Percentiles rank a stretch among this genome's conserved stretches.
phyloP scores from a whole-genome alignment of 2,329 filamentous ascomycete genomes.

The Harringtonia aguacate region DNA sequence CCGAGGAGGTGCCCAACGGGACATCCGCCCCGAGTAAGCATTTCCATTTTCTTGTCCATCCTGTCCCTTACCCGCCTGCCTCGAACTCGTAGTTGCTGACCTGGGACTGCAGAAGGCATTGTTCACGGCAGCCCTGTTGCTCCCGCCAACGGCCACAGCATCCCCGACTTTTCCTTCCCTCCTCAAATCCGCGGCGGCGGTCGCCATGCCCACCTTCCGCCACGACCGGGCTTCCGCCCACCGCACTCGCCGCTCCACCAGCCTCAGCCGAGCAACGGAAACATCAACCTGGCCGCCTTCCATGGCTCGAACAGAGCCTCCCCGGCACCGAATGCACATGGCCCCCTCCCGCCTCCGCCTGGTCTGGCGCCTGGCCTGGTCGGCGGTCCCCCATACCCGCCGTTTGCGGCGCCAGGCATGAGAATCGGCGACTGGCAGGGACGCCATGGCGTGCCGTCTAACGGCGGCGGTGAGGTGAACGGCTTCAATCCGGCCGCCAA shows the following conservation, averaged over 20 bases:
- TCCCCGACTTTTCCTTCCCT: not conserved
- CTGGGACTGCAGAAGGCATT: no score
- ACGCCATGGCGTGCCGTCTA: not conserved
- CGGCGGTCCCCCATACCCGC: slow-evolving; percentile 5
- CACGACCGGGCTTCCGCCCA: not conserved
- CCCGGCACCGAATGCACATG: slow-evolving; percentile 31
- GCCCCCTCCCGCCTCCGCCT: no score
- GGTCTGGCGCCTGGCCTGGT: slow-evolving; percentile 17
- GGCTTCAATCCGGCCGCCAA: slow-evolving; percentile 16
- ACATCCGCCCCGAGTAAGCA: no score
- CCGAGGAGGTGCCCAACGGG: no score
- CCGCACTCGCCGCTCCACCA: slow-evolving; percentile 29
- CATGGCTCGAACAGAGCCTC: slow-evolving; percentile 47
- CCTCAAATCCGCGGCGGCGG: not conserved
- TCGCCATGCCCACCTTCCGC: not conserved
- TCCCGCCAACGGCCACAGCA: no score
- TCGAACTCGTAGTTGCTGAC: no score
- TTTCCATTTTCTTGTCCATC: no score
- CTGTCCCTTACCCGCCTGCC: no score
- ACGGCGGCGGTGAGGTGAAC: slow-evolving; percentile 3
- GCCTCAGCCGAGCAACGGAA: slow-evolving; percentile 42
- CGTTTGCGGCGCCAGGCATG: slow-evolving; percentile 4
- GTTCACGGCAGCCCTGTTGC: no score
- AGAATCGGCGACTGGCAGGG: slow-evolving; percentile 8
- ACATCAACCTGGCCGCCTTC: slow-evolving; percentile 45